Conservation (phyloP, 331 rosid genomes). For the Stylosanthes scabra region DNA sequence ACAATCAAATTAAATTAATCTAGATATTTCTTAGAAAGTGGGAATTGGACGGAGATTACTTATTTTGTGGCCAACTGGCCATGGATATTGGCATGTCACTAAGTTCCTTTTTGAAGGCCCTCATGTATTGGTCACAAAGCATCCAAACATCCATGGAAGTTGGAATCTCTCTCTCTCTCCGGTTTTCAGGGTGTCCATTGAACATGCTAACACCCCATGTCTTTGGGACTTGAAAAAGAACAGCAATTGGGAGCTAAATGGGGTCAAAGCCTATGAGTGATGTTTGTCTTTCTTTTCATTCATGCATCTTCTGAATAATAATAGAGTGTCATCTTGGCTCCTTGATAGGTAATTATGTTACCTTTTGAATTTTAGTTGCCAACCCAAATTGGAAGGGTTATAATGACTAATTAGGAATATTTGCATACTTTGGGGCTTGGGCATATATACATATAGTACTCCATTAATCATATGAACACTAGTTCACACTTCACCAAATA, state of each 20-base stretch:
- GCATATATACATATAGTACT: too few relatives aligned
- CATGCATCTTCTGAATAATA: not conserved
- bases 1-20: conserved; percentile 22
- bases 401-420: not conserved
- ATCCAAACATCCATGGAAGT: conserved; percentile 6
- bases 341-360: not conserved
- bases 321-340: not conserved
- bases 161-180: not conserved
- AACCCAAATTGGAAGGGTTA: conserved; percentile 12
- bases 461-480: too few relatives aligned
- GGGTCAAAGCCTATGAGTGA: conserved; percentile 22
- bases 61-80: conserved; percentile 39
- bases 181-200: conserved; percentile 54
- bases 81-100: not conserved
- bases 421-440: too few relatives aligned
- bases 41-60: conserved; percentile 24
- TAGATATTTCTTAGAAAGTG: conserved; percentile 34
- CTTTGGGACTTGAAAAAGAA: conserved; percentile 28
- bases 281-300: conserved; percentile 28
- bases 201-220: conserved; percentile 43
- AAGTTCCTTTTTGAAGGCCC: not conserved
- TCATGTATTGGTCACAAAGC: conserved; percentile 10
- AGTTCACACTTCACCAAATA: too few relatives aligned
- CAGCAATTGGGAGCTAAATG: conserved; percentile 11
- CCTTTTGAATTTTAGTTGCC: conserved; percentile 3